phyloP scores from a whole-genome alignment of 192 early-diverging fungal genomes.

The Backusella circina region DNA sequence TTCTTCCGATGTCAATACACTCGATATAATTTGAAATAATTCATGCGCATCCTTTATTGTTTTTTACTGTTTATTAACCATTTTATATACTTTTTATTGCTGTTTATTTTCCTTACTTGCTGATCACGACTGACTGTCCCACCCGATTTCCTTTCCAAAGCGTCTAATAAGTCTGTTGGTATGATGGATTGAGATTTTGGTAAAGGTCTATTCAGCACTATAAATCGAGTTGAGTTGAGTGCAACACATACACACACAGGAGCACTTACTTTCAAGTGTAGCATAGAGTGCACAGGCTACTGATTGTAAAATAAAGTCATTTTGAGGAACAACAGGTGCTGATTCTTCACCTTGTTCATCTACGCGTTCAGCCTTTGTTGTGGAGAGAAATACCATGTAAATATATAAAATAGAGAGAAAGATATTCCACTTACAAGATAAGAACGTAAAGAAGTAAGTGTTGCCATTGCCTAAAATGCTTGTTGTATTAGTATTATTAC shows the following conservation, averaged over 20 bases:
- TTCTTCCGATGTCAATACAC: constrained; percentile 71
- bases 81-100: neutral
- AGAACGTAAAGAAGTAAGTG: constrained; percentile 26
- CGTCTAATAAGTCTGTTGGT: constrained; percentile 31
- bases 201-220: constrained; percentile 36
- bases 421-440: constrained; percentile 22
- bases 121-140: constrained; percentile 36
- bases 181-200: constrained; percentile 22
- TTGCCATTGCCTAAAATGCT: constrained; percentile 26
- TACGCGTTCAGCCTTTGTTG: constrained; percentile 32
- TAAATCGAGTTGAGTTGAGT: neutral
- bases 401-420: neutral
- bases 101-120: constrained; percentile 22
- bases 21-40: constrained; percentile 80
- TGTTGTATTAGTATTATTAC: neutral
- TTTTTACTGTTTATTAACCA: neutral
- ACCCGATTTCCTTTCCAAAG: constrained; percentile 28
- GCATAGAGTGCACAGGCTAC: constrained; percentile 37
- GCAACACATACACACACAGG: neutral
- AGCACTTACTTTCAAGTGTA: constrained; percentile 34
- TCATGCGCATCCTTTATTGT: constrained; percentile 84
- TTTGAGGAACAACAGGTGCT: constrained; percentile 19
- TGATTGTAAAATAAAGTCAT: constrained; percentile 32
- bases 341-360: constrained; percentile 39
- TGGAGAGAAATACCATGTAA: neutral